A percentile compares a stretch with the other conserved stretches of the same genome.
These are phyloP conservation scores for Lentinula lateritia DNA, from an alignment of 768 basidiomycete genomes.

Conservation along the genomic window DNA sequence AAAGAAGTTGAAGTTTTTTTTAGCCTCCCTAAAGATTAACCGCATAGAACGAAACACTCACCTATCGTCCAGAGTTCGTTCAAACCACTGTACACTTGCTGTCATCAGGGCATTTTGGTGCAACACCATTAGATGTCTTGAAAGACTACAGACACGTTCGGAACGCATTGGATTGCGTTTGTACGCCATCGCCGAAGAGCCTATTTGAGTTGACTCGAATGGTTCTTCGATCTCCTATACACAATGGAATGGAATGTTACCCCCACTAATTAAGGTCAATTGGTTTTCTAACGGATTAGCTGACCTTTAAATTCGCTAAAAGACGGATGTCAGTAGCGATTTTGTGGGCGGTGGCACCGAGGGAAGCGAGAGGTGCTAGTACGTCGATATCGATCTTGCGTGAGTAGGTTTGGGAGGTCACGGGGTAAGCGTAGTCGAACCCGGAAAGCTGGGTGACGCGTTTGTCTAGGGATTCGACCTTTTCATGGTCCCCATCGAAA, in stretches of 20 bases:
- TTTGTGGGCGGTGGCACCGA: constrained; percentile 96
- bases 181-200: constrained; percentile 97
- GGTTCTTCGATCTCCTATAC: constrained; percentile 93
- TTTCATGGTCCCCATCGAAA: constrained; percentile 93
- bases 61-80: constrained; percentile 97
- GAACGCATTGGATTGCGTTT: constrained; percentile 99
- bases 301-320: constrained; percentile 84
- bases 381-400: constrained; percentile 96
- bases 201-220: constrained; percentile 98
- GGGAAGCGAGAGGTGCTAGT: constrained; percentile 80
- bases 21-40: too few species aligned
- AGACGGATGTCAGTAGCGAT: constrained; percentile 94
- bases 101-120: constrained; percentile 98
- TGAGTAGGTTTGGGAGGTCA: constrained; percentile 98
- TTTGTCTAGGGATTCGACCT: constrained; percentile 88
- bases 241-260: too few species aligned
- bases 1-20: too few species aligned
- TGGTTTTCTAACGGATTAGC: neutral
- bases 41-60: constrained; percentile 16
- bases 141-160: constrained; percentile 93
- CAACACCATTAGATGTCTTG: constrained; percentile 93
- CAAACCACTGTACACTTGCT: constrained; percentile 94
- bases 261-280: too few species aligned
- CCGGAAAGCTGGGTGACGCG: constrained; percentile 89
- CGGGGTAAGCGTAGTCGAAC: constrained; percentile 93